Percentiles rank a stretch among this genome's conserved stretches.
phyloP scores from a whole-genome alignment of 371 early-diverging fungal genomes.

The Chytridiales sp. region DNA sequence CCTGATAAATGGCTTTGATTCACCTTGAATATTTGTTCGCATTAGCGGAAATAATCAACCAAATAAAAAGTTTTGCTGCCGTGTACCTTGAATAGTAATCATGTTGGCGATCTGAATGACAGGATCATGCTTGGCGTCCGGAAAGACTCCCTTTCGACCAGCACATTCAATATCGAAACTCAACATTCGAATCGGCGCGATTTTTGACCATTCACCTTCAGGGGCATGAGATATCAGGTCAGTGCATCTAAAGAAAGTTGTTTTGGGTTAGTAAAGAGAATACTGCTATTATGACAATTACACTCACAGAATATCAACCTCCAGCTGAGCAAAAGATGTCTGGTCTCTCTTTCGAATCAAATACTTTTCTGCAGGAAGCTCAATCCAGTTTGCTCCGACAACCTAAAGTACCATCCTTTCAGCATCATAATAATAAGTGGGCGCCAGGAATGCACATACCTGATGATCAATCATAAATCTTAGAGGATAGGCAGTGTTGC shows the following conservation, averaged over 20 bases:
- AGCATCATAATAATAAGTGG: conserved; percentile 30
- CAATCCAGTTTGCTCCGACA: conserved; percentile 91
- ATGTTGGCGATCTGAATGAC: conserved; percentile 99
- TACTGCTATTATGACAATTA: too few relatives aligned
- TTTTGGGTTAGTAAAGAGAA: background rate
- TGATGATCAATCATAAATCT: conserved; percentile 98
- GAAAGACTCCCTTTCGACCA: conserved; percentile 96
- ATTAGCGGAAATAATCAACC: conserved; percentile 17
- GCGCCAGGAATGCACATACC: conserved; percentile 39
- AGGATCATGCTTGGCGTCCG: conserved; percentile 91
- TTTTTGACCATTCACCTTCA: conserved; percentile 86
- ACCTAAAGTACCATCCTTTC: conserved; percentile 42
- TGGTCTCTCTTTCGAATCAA: conserved; percentile 29
- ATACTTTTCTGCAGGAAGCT: conserved; percentile 77
- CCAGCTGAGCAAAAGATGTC: conserved; percentile 77
- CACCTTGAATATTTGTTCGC: conserved; percentile 50
- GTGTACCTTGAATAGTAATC: conserved; percentile 78
- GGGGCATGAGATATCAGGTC: conserved; percentile 83
- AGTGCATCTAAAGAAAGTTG: conserved; percentile 50
- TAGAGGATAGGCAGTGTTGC: conserved; percentile 86
- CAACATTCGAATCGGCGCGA: conserved; percentile 95
- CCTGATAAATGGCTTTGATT: conserved; percentile 80
- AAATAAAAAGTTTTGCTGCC: conserved; percentile 22
- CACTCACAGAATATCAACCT: conserved; percentile 68
- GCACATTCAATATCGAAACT: conserved; percentile 99